Base-by-base conservation (phyloP, 1,139 yeast species). In the Taiozyma sp. region DNA sequence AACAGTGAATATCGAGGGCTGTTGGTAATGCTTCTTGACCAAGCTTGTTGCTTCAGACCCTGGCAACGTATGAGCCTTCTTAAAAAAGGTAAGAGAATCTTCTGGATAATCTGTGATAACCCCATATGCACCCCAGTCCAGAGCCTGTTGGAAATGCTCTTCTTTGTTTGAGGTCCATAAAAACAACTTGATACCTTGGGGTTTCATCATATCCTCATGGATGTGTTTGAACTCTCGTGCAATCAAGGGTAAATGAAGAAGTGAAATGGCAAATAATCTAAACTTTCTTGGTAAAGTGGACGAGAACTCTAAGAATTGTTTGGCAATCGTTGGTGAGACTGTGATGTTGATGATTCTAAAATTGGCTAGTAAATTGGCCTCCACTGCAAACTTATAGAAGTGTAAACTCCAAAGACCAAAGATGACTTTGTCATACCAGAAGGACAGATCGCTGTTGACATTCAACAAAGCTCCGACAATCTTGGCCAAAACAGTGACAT, bases 401-500 rank as follows among this genome's bases (percentile, higher is more conserved):
- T 79, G 79, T 47, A 84, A 65, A 55, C 79, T 73, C 98, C 98
- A 93, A 35, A 91, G 68, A 0, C 98, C 98, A 63, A 89, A 80
- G 50, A 85, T 83, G 46, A 89, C 69, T 46, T 80, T 76, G 34
- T 74, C 70, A 49, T 76, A 74, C 97, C 97, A 91, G 69, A 75
- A 87, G 16, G 67, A 61, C 41, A 80, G 52, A 62, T 85, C 83
- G 24, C 71, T 62, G 42, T 77, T 71, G 7, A 78, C 77, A 4
- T 68, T 63, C 28, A 74, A 55, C 62, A 89, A 68, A 32, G 74
- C 78, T 28, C 74, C 64, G 29, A 84, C 69, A 11, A 88, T 69
- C 57, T 75, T 72, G 45, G 76, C 73, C 50, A 84, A 67, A 4
- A 90, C 73, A 48, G 75, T 68, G 19, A 83, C 77, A 35, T 84